These are phyloP conservation scores for Sporisorium exsertum DNA, from an alignment of 1,284 basidiomycete species.

Conservation along the genomic window DNA sequence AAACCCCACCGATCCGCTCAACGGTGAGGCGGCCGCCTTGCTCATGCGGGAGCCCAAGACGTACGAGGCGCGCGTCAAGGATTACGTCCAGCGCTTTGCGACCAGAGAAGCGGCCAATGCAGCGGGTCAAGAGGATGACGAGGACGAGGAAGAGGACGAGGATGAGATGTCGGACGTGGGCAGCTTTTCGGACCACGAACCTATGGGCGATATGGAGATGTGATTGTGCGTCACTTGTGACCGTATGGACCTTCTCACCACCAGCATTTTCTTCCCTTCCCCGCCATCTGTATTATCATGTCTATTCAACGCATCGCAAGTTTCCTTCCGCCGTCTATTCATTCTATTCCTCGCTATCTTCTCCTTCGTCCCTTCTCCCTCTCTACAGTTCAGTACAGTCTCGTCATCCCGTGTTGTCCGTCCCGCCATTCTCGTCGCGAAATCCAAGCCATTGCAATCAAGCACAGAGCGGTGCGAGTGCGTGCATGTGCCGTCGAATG, in stretches of 20 bases:
- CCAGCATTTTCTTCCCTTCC: constrained; percentile 1
- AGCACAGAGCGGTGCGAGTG: background rate
- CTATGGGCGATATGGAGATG: constrained; percentile 56
- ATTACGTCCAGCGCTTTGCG: constrained; percentile 61
- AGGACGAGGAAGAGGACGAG: constrained; percentile 54
- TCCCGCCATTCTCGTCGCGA: background rate
- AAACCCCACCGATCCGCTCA: constrained; percentile 96
- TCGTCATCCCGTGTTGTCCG: background rate
- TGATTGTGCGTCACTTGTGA: constrained; percentile 10
- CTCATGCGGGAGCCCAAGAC: constrained; percentile 95
- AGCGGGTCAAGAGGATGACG: constrained; percentile 49
- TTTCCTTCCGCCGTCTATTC: background rate
- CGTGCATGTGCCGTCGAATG: background rate
- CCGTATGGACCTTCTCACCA: background rate
- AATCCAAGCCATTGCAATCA: background rate
- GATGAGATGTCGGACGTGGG: constrained; percentile 67
- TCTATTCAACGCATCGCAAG: constrained; percentile 1
- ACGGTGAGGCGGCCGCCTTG: constrained; percentile 95
- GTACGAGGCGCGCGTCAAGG: constrained; percentile 62
- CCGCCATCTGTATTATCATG: constrained; percentile 8
- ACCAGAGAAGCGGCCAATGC: constrained; percentile 49
- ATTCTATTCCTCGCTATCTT: background rate
- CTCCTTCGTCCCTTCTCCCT: background rate
- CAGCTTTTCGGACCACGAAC: constrained; percentile 59
- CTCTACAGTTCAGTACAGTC: background rate